A percentile compares a stretch with the other conserved stretches of the same genome.
Conservation (phyloP, 1,139 yeast species). For the Yamadazyma buinensis region DNA sequence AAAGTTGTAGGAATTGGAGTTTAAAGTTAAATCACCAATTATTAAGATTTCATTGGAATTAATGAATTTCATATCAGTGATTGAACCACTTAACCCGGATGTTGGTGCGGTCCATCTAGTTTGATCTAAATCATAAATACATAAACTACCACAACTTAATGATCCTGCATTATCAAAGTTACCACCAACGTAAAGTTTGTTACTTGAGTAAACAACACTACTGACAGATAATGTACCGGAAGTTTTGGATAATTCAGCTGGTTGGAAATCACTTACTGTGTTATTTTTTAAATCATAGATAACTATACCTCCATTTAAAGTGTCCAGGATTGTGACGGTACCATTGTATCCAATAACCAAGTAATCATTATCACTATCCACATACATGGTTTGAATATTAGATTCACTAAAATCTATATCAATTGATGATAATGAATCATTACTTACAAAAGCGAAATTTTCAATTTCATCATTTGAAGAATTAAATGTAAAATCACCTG, state of each 20-base stretch:
- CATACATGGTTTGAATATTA: conserved; percentile 40
- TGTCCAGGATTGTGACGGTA: conserved; percentile 25
- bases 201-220: conserved; percentile 51
- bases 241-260: conserved; percentile 33
- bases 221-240: conserved; percentile 37
- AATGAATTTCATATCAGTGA: conserved; percentile 53
- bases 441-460: conserved; percentile 40
- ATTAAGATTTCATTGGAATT: conserved; percentile 50
- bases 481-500: conserved; percentile 35
- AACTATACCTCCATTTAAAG: conserved; percentile 41
- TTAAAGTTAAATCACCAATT: conserved; percentile 56
- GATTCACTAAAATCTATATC: conserved; percentile 37
- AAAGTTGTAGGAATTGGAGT: conserved; percentile 32
- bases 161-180: conserved; percentile 60
- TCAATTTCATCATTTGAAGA: conserved; percentile 14
- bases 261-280: conserved; percentile 43
- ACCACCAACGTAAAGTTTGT: conserved; percentile 71
- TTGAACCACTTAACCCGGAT: conserved; percentile 44
- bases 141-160: conserved; percentile 57
- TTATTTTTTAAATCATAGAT: conserved; percentile 47
- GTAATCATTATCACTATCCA: conserved; percentile 29
- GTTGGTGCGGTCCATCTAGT: conserved; percentile 54
- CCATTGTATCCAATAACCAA: conserved; percentile 55
- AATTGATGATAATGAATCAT: conserved; percentile 23
- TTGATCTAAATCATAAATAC: conserved; percentile 59